Percentiles rank a stretch among this genome's conserved stretches.
Evolutionary conservation across 306 rosid genomes (phyloP).

Genomic region (Vachellia collinsii): DNA sequence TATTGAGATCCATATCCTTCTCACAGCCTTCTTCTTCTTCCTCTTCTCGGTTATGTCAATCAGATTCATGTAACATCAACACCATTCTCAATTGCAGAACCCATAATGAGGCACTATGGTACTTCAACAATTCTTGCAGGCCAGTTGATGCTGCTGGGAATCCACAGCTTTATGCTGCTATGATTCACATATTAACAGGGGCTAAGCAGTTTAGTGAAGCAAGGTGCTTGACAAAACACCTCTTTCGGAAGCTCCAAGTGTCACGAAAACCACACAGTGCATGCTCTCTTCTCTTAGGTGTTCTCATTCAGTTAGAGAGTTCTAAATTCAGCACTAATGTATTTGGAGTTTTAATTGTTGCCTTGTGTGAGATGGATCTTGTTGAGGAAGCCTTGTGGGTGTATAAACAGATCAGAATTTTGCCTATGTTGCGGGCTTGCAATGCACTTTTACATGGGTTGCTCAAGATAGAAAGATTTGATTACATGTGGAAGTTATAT

Average conservation of each 20-base stretch:
- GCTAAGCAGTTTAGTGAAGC: conserved; percentile 45
- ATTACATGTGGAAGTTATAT: conserved; percentile 54
- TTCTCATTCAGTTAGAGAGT: conserved; percentile 40
- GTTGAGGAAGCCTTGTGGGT: conserved; percentile 68
- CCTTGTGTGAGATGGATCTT: conserved; percentile 50
- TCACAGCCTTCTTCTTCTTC: neutral
- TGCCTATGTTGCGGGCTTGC: conserved; percentile 58
- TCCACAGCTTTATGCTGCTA: conserved; percentile 46
- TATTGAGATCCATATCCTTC: conserved; percentile 10
- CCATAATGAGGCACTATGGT: conserved; percentile 43
- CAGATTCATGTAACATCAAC: conserved; percentile 18
- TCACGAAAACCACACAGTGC: conserved; percentile 45
- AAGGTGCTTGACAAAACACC: conserved; percentile 55
- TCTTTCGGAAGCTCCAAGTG: conserved; percentile 44
- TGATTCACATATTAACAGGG: conserved; percentile 48
- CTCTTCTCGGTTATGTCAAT: conserved; percentile 8
- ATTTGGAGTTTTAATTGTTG: conserved; percentile 49
- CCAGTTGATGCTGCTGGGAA: conserved; percentile 23
- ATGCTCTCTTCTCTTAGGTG: conserved; percentile 45
- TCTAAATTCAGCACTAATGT: conserved; percentile 46
- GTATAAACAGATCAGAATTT: conserved; percentile 23
- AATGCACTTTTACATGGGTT: conserved; percentile 64
- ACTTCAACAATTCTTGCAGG: conserved; percentile 37
- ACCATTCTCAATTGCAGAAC: conserved; percentile 41
- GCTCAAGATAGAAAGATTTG: conserved; percentile 47